phyloP scores from a whole-genome alignment of 768 basidiomycete genomes.

The Boletus tomentosulus region DNA sequence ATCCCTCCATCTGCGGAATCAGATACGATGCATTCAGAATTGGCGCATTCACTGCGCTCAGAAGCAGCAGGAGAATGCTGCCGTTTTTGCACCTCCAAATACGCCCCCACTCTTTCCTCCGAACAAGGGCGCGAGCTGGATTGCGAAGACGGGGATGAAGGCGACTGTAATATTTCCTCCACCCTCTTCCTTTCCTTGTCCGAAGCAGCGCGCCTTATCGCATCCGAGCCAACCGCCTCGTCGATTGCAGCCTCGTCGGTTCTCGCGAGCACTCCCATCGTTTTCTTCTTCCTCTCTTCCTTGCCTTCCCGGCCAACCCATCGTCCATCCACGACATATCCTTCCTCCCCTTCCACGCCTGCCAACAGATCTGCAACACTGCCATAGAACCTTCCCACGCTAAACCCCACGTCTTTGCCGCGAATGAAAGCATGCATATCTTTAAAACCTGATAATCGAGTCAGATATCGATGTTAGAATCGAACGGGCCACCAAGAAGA shows the following conservation, averaged over 20 bases:
- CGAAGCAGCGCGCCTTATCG: constrained; percentile 13
- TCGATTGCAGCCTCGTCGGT: constrained; percentile 1
- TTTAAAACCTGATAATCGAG: constrained; percentile 38
- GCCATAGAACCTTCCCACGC: constrained; percentile 88
- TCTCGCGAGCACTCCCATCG: background rate
- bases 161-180: constrained; percentile 21
- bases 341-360: constrained; percentile 64
- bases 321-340: constrained; percentile 19
- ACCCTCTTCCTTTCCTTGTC: constrained; percentile 25
- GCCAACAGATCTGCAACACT: constrained; percentile 78
- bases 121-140: background rate
- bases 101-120: background rate
- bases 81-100: constrained; percentile 1
- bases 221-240: background rate
- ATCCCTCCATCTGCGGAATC: background rate
- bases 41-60: background rate
- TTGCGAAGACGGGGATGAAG: constrained; percentile 3
- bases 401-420: constrained; percentile 88
- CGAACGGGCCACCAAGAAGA: background rate
- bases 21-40: background rate
- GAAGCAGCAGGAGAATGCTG: background rate
- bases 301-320: constrained; percentile 20
- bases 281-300: constrained; percentile 13
- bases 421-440: constrained; percentile 88
- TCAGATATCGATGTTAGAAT: background rate